phyloP scores from a whole-genome alignment of 2,329 filamentous ascomycete genomes.

The Scedosporium dehoogii region DNA sequence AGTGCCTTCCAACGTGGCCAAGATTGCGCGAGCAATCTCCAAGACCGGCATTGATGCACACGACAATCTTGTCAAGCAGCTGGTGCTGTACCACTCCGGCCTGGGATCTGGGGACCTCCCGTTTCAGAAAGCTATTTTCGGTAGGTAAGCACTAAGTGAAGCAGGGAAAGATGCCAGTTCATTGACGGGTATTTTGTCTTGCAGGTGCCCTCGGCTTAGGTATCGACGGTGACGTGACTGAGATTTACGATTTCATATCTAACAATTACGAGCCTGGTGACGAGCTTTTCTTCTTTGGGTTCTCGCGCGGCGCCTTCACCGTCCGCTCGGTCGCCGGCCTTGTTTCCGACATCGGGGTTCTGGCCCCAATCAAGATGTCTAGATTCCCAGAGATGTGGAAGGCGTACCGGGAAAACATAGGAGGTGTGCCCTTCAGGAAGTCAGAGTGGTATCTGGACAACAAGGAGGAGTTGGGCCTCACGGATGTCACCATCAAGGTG shows the following conservation, averaged over 20 bases:
- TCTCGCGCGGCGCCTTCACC: constrained; percentile 21
- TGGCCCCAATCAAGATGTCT: constrained; percentile 15
- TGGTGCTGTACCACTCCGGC: constrained; percentile 26
- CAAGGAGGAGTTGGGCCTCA: neutral
- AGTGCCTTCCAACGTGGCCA: constrained; percentile 20
- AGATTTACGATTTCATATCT: constrained; percentile 23
- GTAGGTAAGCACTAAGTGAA: neutral
- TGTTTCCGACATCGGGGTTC: constrained; percentile 17
- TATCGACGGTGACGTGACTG: neutral
- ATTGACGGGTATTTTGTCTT: neutral
- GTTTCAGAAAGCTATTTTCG: neutral
- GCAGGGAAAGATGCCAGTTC: neutral
- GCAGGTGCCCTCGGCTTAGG: neutral
- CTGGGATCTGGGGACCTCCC: constrained; percentile 15
- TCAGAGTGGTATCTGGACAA: constrained; percentile 1
- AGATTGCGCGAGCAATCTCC: constrained; percentile 19
- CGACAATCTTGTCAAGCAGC: constrained; percentile 20
- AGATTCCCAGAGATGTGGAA: neutral
- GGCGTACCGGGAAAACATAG: neutral
- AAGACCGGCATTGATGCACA: constrained; percentile 5
- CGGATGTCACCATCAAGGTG: neutral
- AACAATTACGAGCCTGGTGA: constrained; percentile 23
- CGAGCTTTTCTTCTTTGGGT: constrained; percentile 21
- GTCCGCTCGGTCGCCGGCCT: constrained; percentile 18
- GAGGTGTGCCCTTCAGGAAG: neutral